Conservation (phyloP, 208 protist species). For the Strigomonas galati region DNA sequence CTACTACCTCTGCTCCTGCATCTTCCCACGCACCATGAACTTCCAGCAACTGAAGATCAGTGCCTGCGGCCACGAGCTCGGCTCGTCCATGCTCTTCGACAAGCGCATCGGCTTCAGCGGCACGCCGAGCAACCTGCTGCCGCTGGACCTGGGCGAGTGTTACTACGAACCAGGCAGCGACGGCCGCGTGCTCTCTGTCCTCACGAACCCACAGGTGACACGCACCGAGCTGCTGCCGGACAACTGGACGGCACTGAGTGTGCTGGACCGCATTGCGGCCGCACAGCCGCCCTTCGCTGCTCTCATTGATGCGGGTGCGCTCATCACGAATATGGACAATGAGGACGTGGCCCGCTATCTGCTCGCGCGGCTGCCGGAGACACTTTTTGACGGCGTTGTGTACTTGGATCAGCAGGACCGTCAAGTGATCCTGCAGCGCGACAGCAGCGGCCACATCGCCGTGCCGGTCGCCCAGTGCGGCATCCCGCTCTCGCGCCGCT, state of each 20-base stretch:
- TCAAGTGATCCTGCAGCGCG: slow-evolving; percentile 92
- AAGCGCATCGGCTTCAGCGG: slow-evolving; percentile 93
- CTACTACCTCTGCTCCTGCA: slow-evolving; percentile 86
- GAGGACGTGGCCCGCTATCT: slow-evolving; percentile 87
- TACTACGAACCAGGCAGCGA: slow-evolving; percentile 93
- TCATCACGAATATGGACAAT: slow-evolving; percentile 96
- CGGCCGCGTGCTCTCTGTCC: slow-evolving; percentile 88
- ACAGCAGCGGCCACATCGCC: slow-evolving; percentile 51
- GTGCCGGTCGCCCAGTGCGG: slow-evolving; percentile 91
- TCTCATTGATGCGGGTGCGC: slow-evolving; percentile 95
- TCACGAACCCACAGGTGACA: slow-evolving; percentile 86
- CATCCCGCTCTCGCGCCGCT: slow-evolving; percentile 82
- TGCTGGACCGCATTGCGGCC: slow-evolving; percentile 88
- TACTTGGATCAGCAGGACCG: slow-evolving; percentile 91
- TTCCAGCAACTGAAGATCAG: slow-evolving; percentile 92
- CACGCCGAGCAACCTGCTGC: slow-evolving; percentile 93
- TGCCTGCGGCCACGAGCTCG: slow-evolving; percentile 94
- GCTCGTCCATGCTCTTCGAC: slow-evolving; percentile 92
- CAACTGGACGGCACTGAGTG: slow-evolving; percentile 85
- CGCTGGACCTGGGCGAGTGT: slow-evolving; percentile 92
- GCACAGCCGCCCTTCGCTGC: slow-evolving; percentile 80
- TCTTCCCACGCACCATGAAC: slow-evolving; percentile 87
- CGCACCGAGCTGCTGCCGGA: slow-evolving; percentile 50
- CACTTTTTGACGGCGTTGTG: slow-evolving; percentile 92
- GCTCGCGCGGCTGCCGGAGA: slow-evolving; percentile 54